A percentile compares a stretch with the other conserved stretches of the same genome.
These are phyloP conservation scores for Casuarina glauca DNA, from an alignment of 306 rosid species.

Conservation along the genomic window DNA sequence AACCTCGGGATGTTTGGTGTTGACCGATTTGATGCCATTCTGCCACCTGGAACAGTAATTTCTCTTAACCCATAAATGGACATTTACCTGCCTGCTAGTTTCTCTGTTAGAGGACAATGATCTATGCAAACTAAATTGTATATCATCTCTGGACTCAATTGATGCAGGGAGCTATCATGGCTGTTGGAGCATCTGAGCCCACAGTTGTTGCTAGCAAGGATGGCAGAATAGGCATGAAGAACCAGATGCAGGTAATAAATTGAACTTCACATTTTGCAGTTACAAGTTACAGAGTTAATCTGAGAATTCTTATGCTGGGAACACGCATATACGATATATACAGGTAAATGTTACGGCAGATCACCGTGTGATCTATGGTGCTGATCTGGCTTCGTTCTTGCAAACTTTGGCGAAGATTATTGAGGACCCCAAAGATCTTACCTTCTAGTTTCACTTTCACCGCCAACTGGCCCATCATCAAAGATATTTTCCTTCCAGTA, in stretches of 20 bases:
- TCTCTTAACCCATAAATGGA: background rate
- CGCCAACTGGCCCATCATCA: conserved; percentile 15
- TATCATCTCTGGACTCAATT: conserved; percentile 24
- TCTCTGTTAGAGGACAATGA: conserved; percentile 9
- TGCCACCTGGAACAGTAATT: conserved; percentile 95
- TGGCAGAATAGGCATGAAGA: conserved; percentile 87
- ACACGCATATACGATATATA: conserved; percentile 23
- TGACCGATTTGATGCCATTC: conserved; percentile 95
- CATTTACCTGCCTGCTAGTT: background rate
- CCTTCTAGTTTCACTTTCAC: conserved; percentile 55
- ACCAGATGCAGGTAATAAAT: conserved; percentile 85
- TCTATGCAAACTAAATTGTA: conserved; percentile 10
- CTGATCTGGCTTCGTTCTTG: conserved; percentile 93
- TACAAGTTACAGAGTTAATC: background rate
- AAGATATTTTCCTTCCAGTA: conserved; percentile 7
- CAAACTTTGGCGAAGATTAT: conserved; percentile 83
- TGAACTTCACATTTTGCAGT: conserved; percentile 2
- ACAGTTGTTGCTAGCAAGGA: conserved; percentile 81
- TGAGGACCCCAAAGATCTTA: conserved; percentile 95
- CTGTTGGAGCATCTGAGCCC: conserved; percentile 87
- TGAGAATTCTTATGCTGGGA: conserved; percentile 27
- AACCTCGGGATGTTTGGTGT: conserved; percentile 99
- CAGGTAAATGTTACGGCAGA: conserved; percentile 99
- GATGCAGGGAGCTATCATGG: conserved; percentile 96
- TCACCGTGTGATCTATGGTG: conserved; percentile 92